Percentiles rank a stretch among this genome's conserved stretches.
Evolutionary conservation across 2,329 filamentous ascomycete genomes (phyloP).

Genomic region (Apiospora malaysiana): DNA sequence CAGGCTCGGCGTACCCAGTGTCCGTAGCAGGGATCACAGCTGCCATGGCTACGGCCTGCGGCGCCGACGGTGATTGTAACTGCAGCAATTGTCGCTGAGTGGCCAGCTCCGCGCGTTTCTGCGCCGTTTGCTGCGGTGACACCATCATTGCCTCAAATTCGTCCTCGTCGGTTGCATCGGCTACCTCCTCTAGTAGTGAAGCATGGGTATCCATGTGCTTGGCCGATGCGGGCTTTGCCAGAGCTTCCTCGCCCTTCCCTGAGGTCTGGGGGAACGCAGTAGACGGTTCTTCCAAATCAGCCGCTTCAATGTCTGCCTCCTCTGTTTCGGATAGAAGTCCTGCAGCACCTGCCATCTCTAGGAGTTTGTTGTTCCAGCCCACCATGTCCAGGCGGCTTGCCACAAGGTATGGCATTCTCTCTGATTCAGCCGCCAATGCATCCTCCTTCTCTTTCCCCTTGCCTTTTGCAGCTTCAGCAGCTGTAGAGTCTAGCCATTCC

Average conservation of each 20-base stretch:
- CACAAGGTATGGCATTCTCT: conserved; percentile 50
- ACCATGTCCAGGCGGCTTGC: conserved; percentile 52
- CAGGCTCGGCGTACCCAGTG: neutral
- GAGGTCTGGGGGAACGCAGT: neutral
- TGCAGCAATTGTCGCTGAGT: conserved; percentile 19
- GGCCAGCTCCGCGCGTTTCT: conserved; percentile 31
- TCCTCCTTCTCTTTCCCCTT: neutral
- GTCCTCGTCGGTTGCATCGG: conserved; percentile 38
- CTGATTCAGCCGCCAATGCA: conserved; percentile 13
- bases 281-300: neutral
- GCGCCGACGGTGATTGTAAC: conserved; percentile 16
- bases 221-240: neutral
- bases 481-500: conserved; percentile 31
- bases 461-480: neutral
- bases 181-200: conserved; percentile 24
- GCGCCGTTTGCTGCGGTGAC: conserved; percentile 29
- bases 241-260: too few relatives aligned
- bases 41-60: conserved; percentile 25
- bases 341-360: conserved; percentile 33
- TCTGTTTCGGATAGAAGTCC: neutral
- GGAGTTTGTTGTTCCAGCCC: conserved; percentile 54
- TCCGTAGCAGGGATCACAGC: conserved; percentile 17
- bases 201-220: conserved; percentile 23
- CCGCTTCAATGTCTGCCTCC: conserved; percentile 8
- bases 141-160: conserved; percentile 47